Evolutionary conservation across 139 green algal genomes (phyloP).

Genomic region (Chlorella sp.): DNA sequence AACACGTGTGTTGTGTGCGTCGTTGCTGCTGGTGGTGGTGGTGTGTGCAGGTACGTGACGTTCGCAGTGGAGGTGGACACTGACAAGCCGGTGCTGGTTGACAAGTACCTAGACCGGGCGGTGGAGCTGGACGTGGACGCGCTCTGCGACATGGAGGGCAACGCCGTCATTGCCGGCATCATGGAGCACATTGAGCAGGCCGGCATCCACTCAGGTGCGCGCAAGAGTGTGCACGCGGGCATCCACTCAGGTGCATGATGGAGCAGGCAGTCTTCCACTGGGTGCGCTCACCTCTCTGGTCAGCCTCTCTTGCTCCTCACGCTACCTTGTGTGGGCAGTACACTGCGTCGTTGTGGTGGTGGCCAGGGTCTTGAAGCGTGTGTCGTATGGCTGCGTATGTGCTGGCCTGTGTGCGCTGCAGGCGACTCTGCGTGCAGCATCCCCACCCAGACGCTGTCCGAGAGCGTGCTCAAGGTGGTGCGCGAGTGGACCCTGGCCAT

Average conservation of each 20-base stretch:
- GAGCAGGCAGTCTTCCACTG: too few relatives aligned
- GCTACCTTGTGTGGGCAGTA: too few relatives aligned
- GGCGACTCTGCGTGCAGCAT: conserved; percentile 95
- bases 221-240: neutral
- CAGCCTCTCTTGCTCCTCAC: too few relatives aligned
- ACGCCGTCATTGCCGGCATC: conserved; percentile 95
- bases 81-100: conserved; percentile 89
- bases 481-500: conserved; percentile 86
- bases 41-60: conserved; percentile 56
- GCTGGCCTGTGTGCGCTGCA: too few relatives aligned
- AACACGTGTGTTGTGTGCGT: too few relatives aligned
- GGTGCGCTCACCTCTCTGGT: too few relatives aligned
- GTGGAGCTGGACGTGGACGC: conserved; percentile 98
- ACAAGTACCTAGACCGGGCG: conserved; percentile 93
- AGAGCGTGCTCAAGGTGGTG: conserved; percentile 68
- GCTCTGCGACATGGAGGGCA: conserved; percentile 86
- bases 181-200: conserved; percentile 99
- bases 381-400: too few relatives aligned
- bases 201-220: conserved; percentile 80
- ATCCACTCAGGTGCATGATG: too few relatives aligned
- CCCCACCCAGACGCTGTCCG: conserved; percentile 84
- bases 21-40: too few relatives aligned
- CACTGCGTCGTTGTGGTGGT: too few relatives aligned
- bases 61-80: conserved; percentile 81
- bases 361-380: too few relatives aligned